Evolutionary conservation across 768 basidiomycete genomes (phyloP).

Genomic region (Termitomyces sp.): DNA sequence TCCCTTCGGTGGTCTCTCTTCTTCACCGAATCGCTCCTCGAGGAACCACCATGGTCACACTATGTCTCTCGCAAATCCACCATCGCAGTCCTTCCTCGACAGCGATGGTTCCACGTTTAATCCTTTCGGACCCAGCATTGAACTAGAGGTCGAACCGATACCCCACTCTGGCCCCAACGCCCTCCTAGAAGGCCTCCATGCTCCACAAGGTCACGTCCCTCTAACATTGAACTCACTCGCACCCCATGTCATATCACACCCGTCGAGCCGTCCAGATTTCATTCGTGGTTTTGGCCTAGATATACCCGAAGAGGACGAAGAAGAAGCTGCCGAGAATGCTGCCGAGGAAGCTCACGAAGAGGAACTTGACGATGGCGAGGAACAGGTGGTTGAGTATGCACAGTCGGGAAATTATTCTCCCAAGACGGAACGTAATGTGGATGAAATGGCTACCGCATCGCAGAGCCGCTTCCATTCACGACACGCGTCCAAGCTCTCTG

Average conservation of each 20-base stretch:
- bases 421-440: conserved; percentile 22
- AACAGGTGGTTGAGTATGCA: conserved; percentile 24
- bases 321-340: conserved; percentile 43
- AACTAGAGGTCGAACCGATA: conserved; percentile 32
- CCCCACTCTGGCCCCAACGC: conserved; percentile 20
- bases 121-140: conserved; percentile 60
- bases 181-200: conserved; percentile 34
- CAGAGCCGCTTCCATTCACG: conserved; percentile 61
- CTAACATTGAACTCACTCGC: conserved; percentile 41
- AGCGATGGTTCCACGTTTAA: conserved; percentile 40
- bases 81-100: conserved; percentile 32
- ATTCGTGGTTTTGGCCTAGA: conserved; percentile 78
- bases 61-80: conserved; percentile 66
- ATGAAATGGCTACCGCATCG: conserved; percentile 42
- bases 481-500: conserved; percentile 64
- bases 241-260: conserved; percentile 40
- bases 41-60: conserved; percentile 66
- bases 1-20: conserved; percentile 40
- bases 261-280: conserved; percentile 68
- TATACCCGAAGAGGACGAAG: conserved; percentile 72
- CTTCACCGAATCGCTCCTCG: conserved; percentile 42
- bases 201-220: conserved; percentile 55
- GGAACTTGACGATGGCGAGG: conserved; percentile 36
- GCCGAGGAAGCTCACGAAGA: conserved; percentile 21
- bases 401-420: conserved; percentile 27